A percentile compares a stretch with the other conserved stretches of the same genome.
Conservation (phyloP, 768 basidiomycete genomes). For the Kwoniella pini region DNA sequence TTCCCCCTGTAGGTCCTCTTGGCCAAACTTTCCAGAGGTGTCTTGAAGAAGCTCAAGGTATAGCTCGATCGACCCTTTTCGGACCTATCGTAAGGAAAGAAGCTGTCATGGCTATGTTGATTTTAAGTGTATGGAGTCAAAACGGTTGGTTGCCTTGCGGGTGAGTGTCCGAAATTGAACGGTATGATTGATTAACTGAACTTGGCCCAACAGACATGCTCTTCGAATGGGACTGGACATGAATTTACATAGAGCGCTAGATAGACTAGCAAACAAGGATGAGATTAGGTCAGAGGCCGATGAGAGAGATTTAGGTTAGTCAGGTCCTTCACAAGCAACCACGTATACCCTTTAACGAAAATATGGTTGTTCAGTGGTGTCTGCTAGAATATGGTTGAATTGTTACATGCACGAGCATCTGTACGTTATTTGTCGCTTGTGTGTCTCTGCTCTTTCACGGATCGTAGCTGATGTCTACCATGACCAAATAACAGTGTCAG, state of each 20-base stretch:
- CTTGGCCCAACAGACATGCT: conserved; percentile 62
- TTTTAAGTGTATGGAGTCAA: conserved; percentile 89
- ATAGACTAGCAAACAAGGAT: conserved; percentile 76
- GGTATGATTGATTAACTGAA: neutral
- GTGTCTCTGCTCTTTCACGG: neutral
- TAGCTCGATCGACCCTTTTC: conserved; percentile 88
- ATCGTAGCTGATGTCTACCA: no score
- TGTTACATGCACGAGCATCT: conserved; percentile 97
- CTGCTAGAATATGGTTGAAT: conserved; percentile 90
- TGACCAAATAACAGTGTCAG: conserved; percentile 65
- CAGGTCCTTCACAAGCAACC: neutral
- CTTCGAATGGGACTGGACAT: conserved; percentile 95
- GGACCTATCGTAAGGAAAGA: conserved; percentile 92
- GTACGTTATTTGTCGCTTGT: conserved; percentile 58
- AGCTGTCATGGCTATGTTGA: conserved; percentile 85
- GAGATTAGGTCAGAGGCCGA: conserved; percentile 67
- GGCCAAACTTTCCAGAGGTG: conserved; percentile 84
- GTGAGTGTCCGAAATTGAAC: conserved; percentile 20
- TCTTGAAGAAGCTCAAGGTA: conserved; percentile 92
- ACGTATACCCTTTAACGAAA: no score
- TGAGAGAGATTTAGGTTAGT: conserved; percentile 78
- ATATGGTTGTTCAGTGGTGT: conserved; percentile 66
- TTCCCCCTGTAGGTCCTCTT: conserved; percentile 58
- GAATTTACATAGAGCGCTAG: conserved; percentile 85
- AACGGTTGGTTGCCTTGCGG: conserved; percentile 94